Evolutionary conservation across 768 basidiomycete genomes (phyloP).

Genomic region (Naematelia encephala): DNA sequence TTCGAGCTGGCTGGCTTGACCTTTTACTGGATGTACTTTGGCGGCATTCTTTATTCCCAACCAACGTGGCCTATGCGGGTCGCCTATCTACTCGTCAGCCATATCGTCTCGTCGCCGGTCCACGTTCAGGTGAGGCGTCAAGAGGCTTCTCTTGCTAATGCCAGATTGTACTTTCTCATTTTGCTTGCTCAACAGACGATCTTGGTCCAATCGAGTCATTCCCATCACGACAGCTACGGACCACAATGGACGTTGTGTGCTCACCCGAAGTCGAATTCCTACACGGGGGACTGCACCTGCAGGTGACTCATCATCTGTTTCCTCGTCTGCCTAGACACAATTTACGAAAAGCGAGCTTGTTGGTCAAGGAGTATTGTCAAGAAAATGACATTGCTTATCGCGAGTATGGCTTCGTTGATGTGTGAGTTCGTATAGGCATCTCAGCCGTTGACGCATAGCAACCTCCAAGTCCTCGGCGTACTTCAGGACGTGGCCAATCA

Average conservation of each 20-base stretch:
- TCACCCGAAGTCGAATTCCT: constrained; percentile 75
- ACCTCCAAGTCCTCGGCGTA: constrained; percentile 75
- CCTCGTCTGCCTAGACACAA: constrained; percentile 94
- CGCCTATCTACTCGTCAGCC: constrained; percentile 75
- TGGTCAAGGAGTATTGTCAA: constrained; percentile 83
- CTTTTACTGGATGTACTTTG: constrained; percentile 91
- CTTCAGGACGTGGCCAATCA: constrained; percentile 83
- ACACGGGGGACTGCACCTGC: constrained; percentile 95
- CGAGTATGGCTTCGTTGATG: constrained; percentile 84
- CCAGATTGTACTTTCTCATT: constrained; percentile 92
- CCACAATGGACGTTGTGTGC: constrained; percentile 95
- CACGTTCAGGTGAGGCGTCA: constrained; percentile 74
- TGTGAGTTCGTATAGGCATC: constrained; percentile 45
- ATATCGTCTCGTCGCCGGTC: constrained; percentile 80
- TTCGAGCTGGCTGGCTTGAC: constrained; percentile 67
- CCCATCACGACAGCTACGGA: constrained; percentile 87
- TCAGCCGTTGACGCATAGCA: constrained; percentile 48
- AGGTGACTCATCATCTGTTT: constrained; percentile 96
- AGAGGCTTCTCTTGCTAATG: constrained; percentile 3
- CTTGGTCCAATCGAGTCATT: constrained; percentile 88
- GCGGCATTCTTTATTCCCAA: constrained; percentile 64
- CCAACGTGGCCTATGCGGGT: constrained; percentile 69
- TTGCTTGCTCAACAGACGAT: constrained; percentile 88
- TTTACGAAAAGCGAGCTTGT: constrained; percentile 69
- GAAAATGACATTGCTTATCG: constrained; percentile 74